phyloP scores from a whole-genome alignment of 371 early-diverging fungal species.

The Mucor saturninus region DNA sequence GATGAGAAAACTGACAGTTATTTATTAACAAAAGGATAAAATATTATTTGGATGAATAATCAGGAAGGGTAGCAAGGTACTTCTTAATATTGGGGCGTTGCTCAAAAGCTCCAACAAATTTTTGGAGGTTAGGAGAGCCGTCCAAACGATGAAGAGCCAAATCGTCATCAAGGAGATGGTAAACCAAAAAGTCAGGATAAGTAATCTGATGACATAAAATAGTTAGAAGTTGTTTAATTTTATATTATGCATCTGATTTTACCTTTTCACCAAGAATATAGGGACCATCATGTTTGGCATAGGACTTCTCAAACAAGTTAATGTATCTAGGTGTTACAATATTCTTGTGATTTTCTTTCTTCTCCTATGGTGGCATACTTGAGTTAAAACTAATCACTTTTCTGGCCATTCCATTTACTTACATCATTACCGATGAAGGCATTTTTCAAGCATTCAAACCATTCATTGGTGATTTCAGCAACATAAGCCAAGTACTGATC shows the following conservation, averaged over 20 bases:
- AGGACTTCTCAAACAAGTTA: constrained; percentile 22
- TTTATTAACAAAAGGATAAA: no score
- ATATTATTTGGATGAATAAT: neutral
- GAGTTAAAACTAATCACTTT: neutral
- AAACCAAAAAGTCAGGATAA: constrained; percentile 36
- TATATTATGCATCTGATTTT: neutral
- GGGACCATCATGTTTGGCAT: constrained; percentile 24
- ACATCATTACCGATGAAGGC: constrained; percentile 4
- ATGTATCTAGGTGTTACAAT: constrained; percentile 10
- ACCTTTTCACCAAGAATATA: constrained; percentile 30
- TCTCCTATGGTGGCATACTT: constrained; percentile 2
- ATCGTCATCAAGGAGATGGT: constrained; percentile 30
- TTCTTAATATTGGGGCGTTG: constrained; percentile 26
- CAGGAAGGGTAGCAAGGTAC: constrained; percentile 10
- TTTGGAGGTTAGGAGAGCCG: constrained; percentile 27
- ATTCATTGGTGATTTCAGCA: constrained; percentile 14
- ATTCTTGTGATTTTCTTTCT: neutral
- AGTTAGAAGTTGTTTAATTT: no score
- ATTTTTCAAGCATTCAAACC: constrained; percentile 5
- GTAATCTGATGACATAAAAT: constrained; percentile 8
- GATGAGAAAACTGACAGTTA: no score
- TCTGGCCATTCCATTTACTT: neutral
- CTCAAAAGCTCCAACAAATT: constrained; percentile 29
- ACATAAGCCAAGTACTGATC: constrained; percentile 21
- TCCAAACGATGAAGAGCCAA: neutral